Evolutionary conservation across 371 early-diverging fungal species (phyloP).

Genomic region (Lichtheimia corymbifera): DNA sequence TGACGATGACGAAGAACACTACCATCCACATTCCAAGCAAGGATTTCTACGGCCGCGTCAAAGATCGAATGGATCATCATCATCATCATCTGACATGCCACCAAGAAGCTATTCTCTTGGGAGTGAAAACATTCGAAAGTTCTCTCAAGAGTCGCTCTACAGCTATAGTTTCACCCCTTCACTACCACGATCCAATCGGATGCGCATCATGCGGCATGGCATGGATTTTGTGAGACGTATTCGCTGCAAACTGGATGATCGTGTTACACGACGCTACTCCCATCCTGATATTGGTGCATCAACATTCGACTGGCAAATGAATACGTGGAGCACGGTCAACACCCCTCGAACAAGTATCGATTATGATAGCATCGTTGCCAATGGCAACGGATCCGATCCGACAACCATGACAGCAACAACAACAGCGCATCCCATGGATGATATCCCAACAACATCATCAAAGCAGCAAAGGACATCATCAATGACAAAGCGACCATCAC

Average conservation of each 20-base stretch:
- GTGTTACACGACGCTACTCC: constrained; percentile 37
- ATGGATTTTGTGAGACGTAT: constrained; percentile 62
- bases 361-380: neutral
- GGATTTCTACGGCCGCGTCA: too few relatives aligned
- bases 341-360: constrained; percentile 19
- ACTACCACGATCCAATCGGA: constrained; percentile 40
- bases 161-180: constrained; percentile 60
- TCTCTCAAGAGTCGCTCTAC: constrained; percentile 58
- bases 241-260: constrained; percentile 46
- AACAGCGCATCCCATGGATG: neutral
- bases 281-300: constrained; percentile 40
- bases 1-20: too few relatives aligned
- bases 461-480: neutral
- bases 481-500: neutral
- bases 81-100: too few relatives aligned
- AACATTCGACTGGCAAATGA: constrained; percentile 26
- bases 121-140: constrained; percentile 30
- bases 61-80: too few relatives aligned
- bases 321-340: constrained; percentile 15
- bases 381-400: neutral
- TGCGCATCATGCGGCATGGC: constrained; percentile 44
- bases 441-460: neutral
- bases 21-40: too few relatives aligned
- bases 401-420: neutral
- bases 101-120: constrained; percentile 6